Base-by-base conservation (phyloP, 2,329 filamentous ascomycete genomes). In the Paraphaeosphaeria minitans region DNA sequence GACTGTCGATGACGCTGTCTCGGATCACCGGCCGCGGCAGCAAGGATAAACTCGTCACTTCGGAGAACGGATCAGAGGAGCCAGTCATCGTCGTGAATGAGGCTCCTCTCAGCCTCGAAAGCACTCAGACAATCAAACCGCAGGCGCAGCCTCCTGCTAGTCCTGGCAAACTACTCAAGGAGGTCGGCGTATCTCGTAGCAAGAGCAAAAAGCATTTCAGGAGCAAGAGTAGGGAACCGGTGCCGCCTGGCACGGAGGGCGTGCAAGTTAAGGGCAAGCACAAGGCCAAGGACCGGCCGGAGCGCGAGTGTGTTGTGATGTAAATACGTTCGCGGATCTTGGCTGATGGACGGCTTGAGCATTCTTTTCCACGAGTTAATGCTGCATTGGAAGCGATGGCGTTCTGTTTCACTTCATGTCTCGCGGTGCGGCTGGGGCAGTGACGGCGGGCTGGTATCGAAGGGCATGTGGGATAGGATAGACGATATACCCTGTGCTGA, bases 221-320 rank as follows among this genome's bases (percentile, higher is more conserved):
- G 65, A 68, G 72, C 73, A 68, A 81, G 77, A 76, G 73, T 35
- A 74, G 76, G 55, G 78, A 80, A 16, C 66, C 78, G 39, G 70
- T 37, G 21, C 6, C 33, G n/a, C 14, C 33, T 16, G 33, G 19
- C 4, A 56, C 72, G 68, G 70, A 75, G 10, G 43, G 21, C 55
- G 52, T 68, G 27, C 39, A 35, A 4, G 67, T 66, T n/a, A 76
- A 74, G 57, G 61, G 64, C 37, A 65, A 66, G 53, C 49, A 62
- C 14, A 75, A 72, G 52, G 63, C 63, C 19, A 72, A 70, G 61
- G 67, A 62, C 53, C 66, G 73, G 33, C 78, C 79, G 27, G 79
- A 81, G 53, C 64, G 79, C 37, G 79, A 82, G 58, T 82, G 80
- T 62, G 58, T 70, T 52, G 66, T 81, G 9, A 81, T 81, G 80